Evolutionary conservation across 2,329 filamentous ascomycete species (phyloP).

Genomic region (Arthrinium phaeospermum): DNA sequence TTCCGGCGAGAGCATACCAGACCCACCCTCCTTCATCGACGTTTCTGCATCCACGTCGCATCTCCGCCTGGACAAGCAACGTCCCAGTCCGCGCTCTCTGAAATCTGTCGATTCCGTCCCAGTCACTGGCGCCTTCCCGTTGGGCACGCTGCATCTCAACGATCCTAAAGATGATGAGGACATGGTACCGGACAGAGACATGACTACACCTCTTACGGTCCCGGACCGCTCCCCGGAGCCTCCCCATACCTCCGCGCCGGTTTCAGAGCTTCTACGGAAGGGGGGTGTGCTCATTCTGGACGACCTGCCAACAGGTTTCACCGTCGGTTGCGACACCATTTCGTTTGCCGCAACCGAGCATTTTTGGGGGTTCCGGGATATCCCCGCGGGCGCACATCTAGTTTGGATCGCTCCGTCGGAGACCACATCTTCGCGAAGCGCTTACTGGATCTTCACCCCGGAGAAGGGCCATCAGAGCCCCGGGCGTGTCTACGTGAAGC

Average conservation of each 20-base stretch:
- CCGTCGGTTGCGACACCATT: constrained; percentile 59
- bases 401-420: constrained; percentile 61
- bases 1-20: neutral
- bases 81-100: constrained; percentile 25
- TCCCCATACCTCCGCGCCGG: constrained; percentile 30
- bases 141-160: constrained; percentile 31
- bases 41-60: neutral
- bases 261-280: constrained; percentile 35
- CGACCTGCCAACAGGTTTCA: constrained; percentile 56
- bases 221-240: constrained; percentile 28
- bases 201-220: constrained; percentile 27
- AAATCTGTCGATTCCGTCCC: constrained; percentile 41
- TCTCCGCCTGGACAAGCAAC: neutral
- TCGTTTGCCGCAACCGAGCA: constrained; percentile 51
- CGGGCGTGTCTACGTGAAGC: constrained; percentile 41
- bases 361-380: constrained; percentile 59
- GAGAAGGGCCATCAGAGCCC: constrained; percentile 35
- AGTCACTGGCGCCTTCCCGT: constrained; percentile 38
- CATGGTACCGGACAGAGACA: constrained; percentile 15
- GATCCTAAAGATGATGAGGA: constrained; percentile 22
- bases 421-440: constrained; percentile 55
- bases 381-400: constrained; percentile 63
- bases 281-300: constrained; percentile 61
- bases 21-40: neutral
- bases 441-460: constrained; percentile 60